Percentiles rank a stretch among this genome's conserved stretches.
Evolutionary conservation across 1,139 yeast species (phyloP).

Genomic region (Geotrichum fermentans): DNA sequence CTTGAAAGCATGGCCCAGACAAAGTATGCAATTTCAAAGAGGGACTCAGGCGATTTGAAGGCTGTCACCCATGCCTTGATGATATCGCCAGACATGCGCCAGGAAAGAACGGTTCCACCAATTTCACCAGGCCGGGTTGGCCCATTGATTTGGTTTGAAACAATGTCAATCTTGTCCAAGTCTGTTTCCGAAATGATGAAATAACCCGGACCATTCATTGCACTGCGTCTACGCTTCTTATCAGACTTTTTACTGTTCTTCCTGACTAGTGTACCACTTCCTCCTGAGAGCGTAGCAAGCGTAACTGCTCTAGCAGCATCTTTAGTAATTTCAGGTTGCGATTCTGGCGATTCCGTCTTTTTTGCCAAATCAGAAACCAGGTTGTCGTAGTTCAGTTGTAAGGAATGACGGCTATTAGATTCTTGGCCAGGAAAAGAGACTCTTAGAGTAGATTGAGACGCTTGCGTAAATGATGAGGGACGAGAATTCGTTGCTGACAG

Average conservation of each 20-base stretch:
- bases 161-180: constrained; percentile 8
- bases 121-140: constrained; percentile 21
- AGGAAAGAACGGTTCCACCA: constrained; percentile 30
- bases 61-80: constrained; percentile 19
- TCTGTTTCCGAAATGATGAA: constrained; percentile 11
- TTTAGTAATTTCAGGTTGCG: not conserved
- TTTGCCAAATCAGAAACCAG: too few species aligned
- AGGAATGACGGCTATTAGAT: too few species aligned
- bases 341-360: too few species aligned
- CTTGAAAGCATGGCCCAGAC: constrained; percentile 12
- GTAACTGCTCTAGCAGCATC: constrained; percentile 10
- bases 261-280: not conserved
- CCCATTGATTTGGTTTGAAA: not conserved
- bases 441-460: not conserved
- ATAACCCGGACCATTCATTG: not conserved
- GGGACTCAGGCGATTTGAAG: constrained; percentile 7
- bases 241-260: not conserved
- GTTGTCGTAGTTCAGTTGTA: too few species aligned
- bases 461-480: not conserved
- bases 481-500: constrained; percentile 2
- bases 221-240: constrained; percentile 1
- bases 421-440: not conserved
- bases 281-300: constrained; percentile 12
- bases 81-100: constrained; percentile 32
- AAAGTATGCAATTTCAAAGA: constrained; percentile 5